Base-by-base conservation (phyloP, 108 stramenopile species). In the Poteriospumella lacustris region DNA sequence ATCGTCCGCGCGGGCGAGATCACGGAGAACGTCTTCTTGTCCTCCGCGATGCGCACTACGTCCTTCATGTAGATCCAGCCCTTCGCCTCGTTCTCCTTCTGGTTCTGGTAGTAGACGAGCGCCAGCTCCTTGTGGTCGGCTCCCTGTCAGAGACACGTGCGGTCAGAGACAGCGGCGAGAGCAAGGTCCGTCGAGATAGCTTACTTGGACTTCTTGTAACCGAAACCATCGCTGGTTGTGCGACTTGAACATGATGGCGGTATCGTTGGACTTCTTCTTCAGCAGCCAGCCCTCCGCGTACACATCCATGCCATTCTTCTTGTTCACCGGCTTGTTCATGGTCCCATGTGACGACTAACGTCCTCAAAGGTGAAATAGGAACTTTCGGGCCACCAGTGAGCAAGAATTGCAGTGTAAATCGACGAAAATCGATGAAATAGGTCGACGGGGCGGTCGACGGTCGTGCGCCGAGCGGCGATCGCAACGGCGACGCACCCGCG, bases 21-120 rank as follows among this genome's bases (percentile, higher is more conserved):
- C 3, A 64, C 60, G 28, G 60, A 64, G 15, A 64, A 31, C 5
- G 60, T 33, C 31, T 64, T 64, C 3, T 12, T 34, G 5, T 64
- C 60, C 28, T 64, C 60, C 28, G 36, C 15, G 9, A 64, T 3
- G 9, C 36, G 29, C 33, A 33, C 36, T 12, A 64, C 24, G 36
- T 64, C 60, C 36, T 64, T 64, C 60, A 64, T 9, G 31, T 64
- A 64, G 31, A 64, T 64, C 60, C 60, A 64, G 3, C 60, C 60
- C 31, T 33, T 64, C 3, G 60, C 29, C 36, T 64, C 60, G 5
- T 33, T 19, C 3, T 64, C 60, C 5, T 24, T 3, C 29, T 19
- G 60, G 36, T 26, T 34, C 3, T 64, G 9, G 24, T 64, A 64
- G 36, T 64, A 64, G 24, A 26, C 28, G 15, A 64, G 60, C 36